These are phyloP conservation scores for Comarum palustre DNA, from an alignment of 306 rosid genomes.

Conservation along the genomic window DNA sequence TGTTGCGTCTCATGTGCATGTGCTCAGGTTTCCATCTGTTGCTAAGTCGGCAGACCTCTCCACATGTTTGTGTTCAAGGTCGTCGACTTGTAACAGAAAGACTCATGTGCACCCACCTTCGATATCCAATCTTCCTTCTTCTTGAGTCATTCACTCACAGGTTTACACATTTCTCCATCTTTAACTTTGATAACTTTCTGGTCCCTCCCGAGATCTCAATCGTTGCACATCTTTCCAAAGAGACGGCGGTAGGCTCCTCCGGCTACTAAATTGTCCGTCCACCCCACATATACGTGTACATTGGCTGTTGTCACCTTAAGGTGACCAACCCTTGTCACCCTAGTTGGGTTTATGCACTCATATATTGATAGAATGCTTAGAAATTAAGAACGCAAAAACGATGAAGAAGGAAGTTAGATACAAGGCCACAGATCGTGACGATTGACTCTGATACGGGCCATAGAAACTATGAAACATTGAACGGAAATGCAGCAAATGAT, in stretches of 20 bases:
- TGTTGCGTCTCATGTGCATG: slow-evolving; percentile 23
- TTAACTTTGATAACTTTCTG: background rate
- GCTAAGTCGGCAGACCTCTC: slow-evolving; percentile 7
- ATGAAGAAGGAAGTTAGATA: no score
- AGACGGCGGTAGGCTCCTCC: background rate
- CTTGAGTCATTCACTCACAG: background rate
- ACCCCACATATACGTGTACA: background rate
- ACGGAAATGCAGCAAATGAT: no score
- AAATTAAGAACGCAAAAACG: no score
- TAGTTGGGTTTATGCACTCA: no score
- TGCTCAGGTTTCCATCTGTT: slow-evolving; percentile 15
- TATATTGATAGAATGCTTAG: no score
- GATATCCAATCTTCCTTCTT: background rate
- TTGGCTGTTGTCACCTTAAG: no score
- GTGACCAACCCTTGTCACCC: no score
- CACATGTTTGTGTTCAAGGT: slow-evolving; percentile 12
- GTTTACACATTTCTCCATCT: background rate
- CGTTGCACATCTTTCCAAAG: background rate
- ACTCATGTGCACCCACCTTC: background rate
- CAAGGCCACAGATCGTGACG: no score
- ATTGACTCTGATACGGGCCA: no score
- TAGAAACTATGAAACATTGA: no score
- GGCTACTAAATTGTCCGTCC: background rate
- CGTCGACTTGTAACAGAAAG: background rate
- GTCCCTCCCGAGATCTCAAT: background rate